Conservation (phyloP, 2,329 filamentous ascomycete species). For the Colletotrichum tabaci region DNA sequence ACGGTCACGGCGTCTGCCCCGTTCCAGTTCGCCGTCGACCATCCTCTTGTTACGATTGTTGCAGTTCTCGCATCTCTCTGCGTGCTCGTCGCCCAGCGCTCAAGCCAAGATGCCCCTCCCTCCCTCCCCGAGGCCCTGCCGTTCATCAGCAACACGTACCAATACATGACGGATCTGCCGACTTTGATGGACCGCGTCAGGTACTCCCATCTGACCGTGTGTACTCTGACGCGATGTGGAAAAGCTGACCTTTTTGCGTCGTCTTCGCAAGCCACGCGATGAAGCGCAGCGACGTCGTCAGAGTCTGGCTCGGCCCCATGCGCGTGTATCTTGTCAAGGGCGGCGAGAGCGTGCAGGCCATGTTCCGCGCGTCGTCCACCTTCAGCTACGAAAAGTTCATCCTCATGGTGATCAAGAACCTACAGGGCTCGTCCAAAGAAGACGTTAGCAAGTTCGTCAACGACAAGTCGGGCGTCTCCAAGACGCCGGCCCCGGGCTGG, state of each 20-base stretch:
- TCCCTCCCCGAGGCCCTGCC: conserved; percentile 41
- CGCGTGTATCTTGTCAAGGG: conserved; percentile 42
- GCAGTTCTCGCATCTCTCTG: background rate
- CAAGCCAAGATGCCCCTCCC: conserved; percentile 25
- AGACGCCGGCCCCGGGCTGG: conserved; percentile 40
- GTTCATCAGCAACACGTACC: conserved; percentile 42
- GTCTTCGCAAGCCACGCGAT: conserved; percentile 18
- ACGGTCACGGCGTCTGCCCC: background rate
- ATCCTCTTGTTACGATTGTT: background rate
- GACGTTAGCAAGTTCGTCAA: conserved; percentile 36
- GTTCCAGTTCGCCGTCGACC: background rate
- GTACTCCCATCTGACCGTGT: background rate
- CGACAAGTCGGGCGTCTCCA: conserved; percentile 43
- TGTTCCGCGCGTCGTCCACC: conserved; percentile 42
- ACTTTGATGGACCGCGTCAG: conserved; percentile 38
- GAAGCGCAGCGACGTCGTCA: conserved; percentile 27
- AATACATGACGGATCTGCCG: conserved; percentile 40
- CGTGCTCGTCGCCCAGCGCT: background rate
- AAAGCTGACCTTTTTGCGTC: background rate
- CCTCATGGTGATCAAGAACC: conserved; percentile 32
- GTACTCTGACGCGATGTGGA: background rate
- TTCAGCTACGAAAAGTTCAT: conserved; percentile 44
- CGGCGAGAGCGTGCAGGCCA: conserved; percentile 34
- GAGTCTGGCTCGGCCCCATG: conserved; percentile 37
- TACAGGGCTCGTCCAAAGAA: conserved; percentile 31